These are phyloP conservation scores for Rhizophora mangle DNA, from an alignment of 345 rosid species.

Conservation along the genomic window DNA sequence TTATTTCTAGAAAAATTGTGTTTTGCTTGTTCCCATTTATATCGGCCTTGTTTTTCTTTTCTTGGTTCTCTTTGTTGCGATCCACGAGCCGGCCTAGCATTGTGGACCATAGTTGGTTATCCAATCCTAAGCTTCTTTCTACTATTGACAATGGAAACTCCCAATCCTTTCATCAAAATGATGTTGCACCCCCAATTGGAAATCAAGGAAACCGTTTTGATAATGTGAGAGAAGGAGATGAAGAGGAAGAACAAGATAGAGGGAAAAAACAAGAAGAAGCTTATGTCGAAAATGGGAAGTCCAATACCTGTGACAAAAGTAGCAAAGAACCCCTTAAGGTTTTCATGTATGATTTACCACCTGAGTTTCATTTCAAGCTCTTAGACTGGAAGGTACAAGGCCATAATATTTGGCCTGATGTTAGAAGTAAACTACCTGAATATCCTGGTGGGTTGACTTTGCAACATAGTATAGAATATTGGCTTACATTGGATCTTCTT, in stretches of 20 bases:
- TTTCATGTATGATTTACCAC: slow-evolving; percentile 83
- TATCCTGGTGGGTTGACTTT: slow-evolving; percentile 91
- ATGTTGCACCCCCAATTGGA: slow-evolving; percentile 21
- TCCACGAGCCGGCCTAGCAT: slow-evolving; percentile 44
- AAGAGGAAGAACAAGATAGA: slow-evolving; percentile 15
- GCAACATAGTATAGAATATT: slow-evolving; percentile 94
- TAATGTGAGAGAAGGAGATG: slow-evolving; percentile 20
- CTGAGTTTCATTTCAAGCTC: slow-evolving; percentile 83
- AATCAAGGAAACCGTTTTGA: slow-evolving; percentile 27
- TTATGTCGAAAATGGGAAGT: slow-evolving; percentile 11
- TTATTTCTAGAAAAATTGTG: slow-evolving; percentile 41
- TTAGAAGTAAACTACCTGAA: slow-evolving; percentile 45
- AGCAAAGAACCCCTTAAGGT: slow-evolving; percentile 47
- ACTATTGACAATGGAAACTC: slow-evolving; percentile 29
- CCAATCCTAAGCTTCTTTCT: slow-evolving; percentile 28
- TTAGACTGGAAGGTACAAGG: slow-evolving; percentile 66
- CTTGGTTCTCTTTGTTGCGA: slow-evolving; percentile 70
- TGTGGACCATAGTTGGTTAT: slow-evolving; percentile 33
- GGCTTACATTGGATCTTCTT: slow-evolving; percentile 91
- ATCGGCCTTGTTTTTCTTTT: slow-evolving; percentile 45
- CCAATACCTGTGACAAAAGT: slow-evolving; percentile 9
- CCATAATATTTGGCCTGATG: slow-evolving; percentile 72
- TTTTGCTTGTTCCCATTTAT: slow-evolving; percentile 42
- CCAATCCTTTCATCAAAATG: slow-evolving; percentile 9
- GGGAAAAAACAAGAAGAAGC: slow-evolving; percentile 9